A percentile compares a stretch with the other conserved stretches of the same genome.
phyloP scores from a whole-genome alignment of 2,329 filamentous ascomycete genomes.

The Hypoxylon rubiginosum region DNA sequence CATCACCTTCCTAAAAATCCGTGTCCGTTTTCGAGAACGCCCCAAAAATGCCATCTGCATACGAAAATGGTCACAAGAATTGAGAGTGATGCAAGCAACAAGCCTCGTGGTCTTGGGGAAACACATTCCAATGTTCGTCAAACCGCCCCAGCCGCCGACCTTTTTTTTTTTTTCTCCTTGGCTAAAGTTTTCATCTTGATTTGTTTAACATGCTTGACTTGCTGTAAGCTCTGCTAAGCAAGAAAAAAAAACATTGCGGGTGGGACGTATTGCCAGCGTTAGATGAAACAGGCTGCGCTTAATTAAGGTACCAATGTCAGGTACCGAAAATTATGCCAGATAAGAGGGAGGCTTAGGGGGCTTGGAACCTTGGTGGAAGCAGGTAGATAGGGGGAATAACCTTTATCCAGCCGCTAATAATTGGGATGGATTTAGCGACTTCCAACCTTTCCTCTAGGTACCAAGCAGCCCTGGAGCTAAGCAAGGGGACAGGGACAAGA shows the following conservation, averaged over 20 bases:
- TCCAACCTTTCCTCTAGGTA: too few relatives aligned
- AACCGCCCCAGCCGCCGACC: slow-evolving; percentile 19
- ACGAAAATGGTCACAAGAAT: slow-evolving; percentile 31
- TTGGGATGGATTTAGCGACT: neutral
- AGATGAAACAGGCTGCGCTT: slow-evolving; percentile 42
- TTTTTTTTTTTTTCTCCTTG: slow-evolving; percentile 9
- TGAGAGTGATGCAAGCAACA: slow-evolving; percentile 22
- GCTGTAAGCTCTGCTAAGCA: neutral
- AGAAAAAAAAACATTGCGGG: slow-evolving; percentile 3
- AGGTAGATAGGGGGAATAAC: slow-evolving; percentile 28
- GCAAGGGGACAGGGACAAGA: neutral
- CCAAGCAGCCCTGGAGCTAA: too few relatives aligned
- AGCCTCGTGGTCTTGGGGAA: slow-evolving; percentile 21
- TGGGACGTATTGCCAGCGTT: slow-evolving; percentile 31
- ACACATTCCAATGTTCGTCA: slow-evolving; percentile 6
- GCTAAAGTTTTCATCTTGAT: neutral
- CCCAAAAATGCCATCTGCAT: slow-evolving; percentile 11
- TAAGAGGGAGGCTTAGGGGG: neutral
- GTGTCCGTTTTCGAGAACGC: slow-evolving; percentile 19
- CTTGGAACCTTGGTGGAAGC: neutral
- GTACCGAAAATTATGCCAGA: slow-evolving; percentile 33
- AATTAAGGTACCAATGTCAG: slow-evolving; percentile 41
- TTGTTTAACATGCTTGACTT: neutral
- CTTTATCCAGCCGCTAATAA: slow-evolving; percentile 28
- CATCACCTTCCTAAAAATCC: slow-evolving; percentile 27